These are phyloP conservation scores for Francoa sonchifolia DNA, from an alignment of 441 rosid genomes.

Conservation along the genomic window DNA sequence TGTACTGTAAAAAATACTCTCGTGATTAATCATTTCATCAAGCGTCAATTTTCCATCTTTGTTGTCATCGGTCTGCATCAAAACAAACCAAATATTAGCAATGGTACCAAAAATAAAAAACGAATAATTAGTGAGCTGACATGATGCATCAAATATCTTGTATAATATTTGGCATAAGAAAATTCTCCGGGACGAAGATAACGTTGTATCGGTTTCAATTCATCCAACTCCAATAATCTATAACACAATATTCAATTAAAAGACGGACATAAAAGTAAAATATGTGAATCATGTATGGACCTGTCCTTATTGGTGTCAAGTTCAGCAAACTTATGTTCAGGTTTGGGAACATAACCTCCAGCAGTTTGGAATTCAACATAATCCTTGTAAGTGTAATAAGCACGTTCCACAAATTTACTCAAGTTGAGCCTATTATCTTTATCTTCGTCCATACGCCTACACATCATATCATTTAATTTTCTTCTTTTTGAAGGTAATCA, in stretches of 20 bases:
- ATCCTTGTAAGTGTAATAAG: conserved; percentile 33
- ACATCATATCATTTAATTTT: not conserved
- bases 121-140: conserved; percentile 13
- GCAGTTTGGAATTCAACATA: conserved; percentile 31
- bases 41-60: conserved; percentile 40
- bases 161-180: conserved; percentile 41
- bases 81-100: not conserved
- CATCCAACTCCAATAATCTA: conserved; percentile 32
- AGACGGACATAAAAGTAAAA: not conserved
- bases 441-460: conserved; percentile 38
- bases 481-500: not conserved
- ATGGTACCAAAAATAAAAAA: too few relatives aligned
- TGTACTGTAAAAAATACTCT: conserved; percentile 36
- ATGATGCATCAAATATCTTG: conserved; percentile 36
- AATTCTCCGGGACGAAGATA: conserved; percentile 60
- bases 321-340: conserved; percentile 34
- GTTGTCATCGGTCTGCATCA: conserved; percentile 49
- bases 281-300: conserved; percentile 9
- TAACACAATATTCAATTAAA: not conserved
- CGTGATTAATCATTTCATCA: conserved; percentile 50
- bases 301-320: conserved; percentile 42
- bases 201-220: conserved; percentile 36
- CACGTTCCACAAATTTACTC: conserved; percentile 27
- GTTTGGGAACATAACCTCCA: conserved; percentile 16
- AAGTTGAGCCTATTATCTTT: conserved; percentile 35